Conservation (phyloP, 78 protist species). For the Planoprotostelium fungivorum region DNA sequence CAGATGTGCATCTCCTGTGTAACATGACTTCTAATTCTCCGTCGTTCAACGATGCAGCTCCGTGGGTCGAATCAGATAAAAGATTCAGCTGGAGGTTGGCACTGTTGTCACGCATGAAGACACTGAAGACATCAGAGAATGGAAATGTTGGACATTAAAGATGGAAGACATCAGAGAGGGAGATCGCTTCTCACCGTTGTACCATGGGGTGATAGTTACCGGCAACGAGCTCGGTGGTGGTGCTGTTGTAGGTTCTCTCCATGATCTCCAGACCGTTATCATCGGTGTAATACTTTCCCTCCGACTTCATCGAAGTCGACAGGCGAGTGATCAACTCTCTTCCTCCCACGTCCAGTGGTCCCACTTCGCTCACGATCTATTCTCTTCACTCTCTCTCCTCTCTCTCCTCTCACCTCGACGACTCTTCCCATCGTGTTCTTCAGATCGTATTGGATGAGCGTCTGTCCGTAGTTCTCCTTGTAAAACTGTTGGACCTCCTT, state of each 20-base stretch:
- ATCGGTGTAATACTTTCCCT: slow-evolving; percentile 68
- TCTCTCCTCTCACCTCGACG: neutral
- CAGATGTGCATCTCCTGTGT: slow-evolving; percentile 68
- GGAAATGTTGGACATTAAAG: neutral
- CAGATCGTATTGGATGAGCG: neutral
- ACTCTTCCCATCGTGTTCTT: neutral
- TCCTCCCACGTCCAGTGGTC: slow-evolving; percentile 71
- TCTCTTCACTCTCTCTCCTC: neutral
- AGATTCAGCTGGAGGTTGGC: slow-evolving; percentile 36
- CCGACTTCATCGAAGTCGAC: slow-evolving; percentile 26
- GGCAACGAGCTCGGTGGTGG: slow-evolving; percentile 63
- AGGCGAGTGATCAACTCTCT: slow-evolving; percentile 65
- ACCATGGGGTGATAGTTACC: slow-evolving; percentile 83
- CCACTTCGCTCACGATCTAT: slow-evolving; percentile 54
- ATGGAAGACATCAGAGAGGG: neutral
- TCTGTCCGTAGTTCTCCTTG: neutral
- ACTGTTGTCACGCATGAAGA: slow-evolving; percentile 29
- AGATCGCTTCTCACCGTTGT: neutral
- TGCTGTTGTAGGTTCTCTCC: neutral
- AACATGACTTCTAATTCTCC: slow-evolving; percentile 85
- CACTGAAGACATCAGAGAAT: slow-evolving; percentile 10
- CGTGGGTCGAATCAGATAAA: slow-evolving; percentile 52
- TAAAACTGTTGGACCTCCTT: neutral
- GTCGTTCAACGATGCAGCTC: slow-evolving; percentile 27
- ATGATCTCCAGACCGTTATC: slow-evolving; percentile 74